Percentiles rank a stretch among this genome's conserved stretches.
Conservation (phyloP, 2,329 filamentous ascomycete species). For the Davidsoniella virescens region DNA sequence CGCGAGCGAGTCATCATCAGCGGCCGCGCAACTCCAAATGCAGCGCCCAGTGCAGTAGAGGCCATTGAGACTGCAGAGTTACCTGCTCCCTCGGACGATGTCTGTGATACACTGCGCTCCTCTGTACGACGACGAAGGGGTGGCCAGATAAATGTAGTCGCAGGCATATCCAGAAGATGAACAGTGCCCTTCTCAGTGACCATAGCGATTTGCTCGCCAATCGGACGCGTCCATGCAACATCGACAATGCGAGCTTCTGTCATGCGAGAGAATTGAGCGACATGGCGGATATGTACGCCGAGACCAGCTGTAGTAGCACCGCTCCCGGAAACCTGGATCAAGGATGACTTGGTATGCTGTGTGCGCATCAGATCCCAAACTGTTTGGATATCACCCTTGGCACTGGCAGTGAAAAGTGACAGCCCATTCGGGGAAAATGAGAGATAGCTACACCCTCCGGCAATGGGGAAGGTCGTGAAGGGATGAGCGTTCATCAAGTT, state of each 20-base stretch:
- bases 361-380: constrained; percentile 64
- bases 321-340: constrained; percentile 30
- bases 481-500: constrained; percentile 40
- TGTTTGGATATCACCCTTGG: constrained; percentile 67
- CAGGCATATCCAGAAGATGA: constrained; percentile 76
- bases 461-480: constrained; percentile 52
- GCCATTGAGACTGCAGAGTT: constrained; percentile 50
- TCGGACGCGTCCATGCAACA: constrained; percentile 70
- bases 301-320: constrained; percentile 25
- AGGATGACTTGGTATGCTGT: constrained; percentile 45
- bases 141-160: constrained; percentile 74
- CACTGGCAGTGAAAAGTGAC: constrained; percentile 62
- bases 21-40: constrained; percentile 46
- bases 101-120: constrained; percentile 21
- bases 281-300: constrained; percentile 55
- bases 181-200: constrained; percentile 91
- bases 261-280: constrained; percentile 79
- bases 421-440: constrained; percentile 63
- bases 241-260: constrained; percentile 84
- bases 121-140: constrained; percentile 43
- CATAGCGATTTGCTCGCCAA: constrained; percentile 70
- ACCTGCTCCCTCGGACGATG: constrained; percentile 30
- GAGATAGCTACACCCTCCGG: constrained; percentile 63
- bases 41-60: constrained; percentile 52
- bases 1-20: constrained; percentile 40